Evolutionary conservation across 2,329 filamentous ascomycete species (phyloP), one percentile per base, ranked within the genome.

Genomic region (Exophiala calicioides): DNA sequence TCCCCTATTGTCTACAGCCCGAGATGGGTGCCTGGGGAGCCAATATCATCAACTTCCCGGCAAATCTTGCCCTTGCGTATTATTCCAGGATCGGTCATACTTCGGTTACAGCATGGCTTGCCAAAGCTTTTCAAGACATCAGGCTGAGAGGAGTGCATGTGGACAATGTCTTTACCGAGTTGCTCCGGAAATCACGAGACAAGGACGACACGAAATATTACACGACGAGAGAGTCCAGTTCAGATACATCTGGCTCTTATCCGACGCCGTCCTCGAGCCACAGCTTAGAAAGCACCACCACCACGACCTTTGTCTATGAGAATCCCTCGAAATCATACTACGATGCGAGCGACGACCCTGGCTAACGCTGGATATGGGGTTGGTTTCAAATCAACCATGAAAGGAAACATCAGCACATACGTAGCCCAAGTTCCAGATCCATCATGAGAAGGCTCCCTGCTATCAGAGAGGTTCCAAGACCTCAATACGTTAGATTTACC

Each of bases 21-120:
- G 55, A 55, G 5, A 57, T 57, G 55, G 52, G 55, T 9, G 52
- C 49, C 18, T 47, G 46, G 33, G 55, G 55, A 9, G 47, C 52
- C n/a, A 55, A 45, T 20, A 50, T 55, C 16, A 47, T 56, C 40
- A 53, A 52, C 12, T 57, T 57, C 23, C 55, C 55, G 7, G 44
- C 50, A 18, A 51, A 47, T 23, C 41, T 53, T 3, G 55, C 55
- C 4, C 46, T 46, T 32, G 31, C 40, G 18, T 52, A 49, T 27
- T 56, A 50, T 44, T 37, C 46, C 23, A 42, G 37, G 18, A 41
- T 46, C 9, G 37, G 46, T 12, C 16, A 53, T n/a, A 44, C 36
- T 4, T 33, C 43, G 1, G 45, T 41, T 12, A 47, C 44, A 5
- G 20, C 29, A 9, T 58, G 55, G 53, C 38, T 58, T 9, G 38